Evolutionary conservation across 371 early-diverging fungal species (phyloP).

Genomic region (Rhizomucor pusillus): DNA sequence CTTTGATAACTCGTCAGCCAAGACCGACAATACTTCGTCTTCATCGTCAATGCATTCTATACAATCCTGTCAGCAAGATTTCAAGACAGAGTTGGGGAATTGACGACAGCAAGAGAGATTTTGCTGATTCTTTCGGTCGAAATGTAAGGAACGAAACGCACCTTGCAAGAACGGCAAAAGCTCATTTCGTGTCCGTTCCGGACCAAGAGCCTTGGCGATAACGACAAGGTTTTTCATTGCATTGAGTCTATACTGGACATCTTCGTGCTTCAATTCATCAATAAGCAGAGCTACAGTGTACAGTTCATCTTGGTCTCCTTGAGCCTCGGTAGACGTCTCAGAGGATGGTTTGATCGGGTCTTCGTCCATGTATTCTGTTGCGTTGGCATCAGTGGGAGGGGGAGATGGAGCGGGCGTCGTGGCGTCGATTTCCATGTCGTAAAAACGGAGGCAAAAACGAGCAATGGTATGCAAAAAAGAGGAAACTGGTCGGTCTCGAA

Average conservation of each 20-base stretch:
- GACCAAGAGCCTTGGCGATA: slow-evolving; percentile 94
- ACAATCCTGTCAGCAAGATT: slow-evolving; percentile 8
- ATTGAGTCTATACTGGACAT: slow-evolving; percentile 86
- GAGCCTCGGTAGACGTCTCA: slow-evolving; percentile 4
- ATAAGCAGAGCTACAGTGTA: slow-evolving; percentile 90
- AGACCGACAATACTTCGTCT: slow-evolving; percentile 92
- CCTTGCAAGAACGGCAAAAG: slow-evolving; percentile 97
- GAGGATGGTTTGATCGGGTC: slow-evolving; percentile 31
- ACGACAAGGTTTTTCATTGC: slow-evolving; percentile 88
- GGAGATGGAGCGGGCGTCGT: slow-evolving; percentile 9
- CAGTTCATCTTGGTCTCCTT: slow-evolving; percentile 21
- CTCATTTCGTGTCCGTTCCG: slow-evolving; percentile 92
- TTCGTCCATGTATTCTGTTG: slow-evolving; percentile 52
- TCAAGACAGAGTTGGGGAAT: background rate
- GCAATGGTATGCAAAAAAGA: slow-evolving; percentile 1
- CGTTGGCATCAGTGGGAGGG: slow-evolving; percentile 17
- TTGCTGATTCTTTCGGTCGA: background rate
- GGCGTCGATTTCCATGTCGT: slow-evolving; percentile 38
- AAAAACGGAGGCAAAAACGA: slow-evolving; percentile 3
- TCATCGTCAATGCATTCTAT: slow-evolving; percentile 99
- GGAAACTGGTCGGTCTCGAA: background rate
- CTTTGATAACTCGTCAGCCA: slow-evolving; percentile 93
- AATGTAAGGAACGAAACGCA: slow-evolving; percentile 27
- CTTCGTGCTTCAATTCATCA: slow-evolving; percentile 98
- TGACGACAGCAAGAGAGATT: slow-evolving; percentile 2